Evolutionary conservation across 2,329 filamentous ascomycete genomes (phyloP).

Genomic region (Apiospora malaysiana): DNA sequence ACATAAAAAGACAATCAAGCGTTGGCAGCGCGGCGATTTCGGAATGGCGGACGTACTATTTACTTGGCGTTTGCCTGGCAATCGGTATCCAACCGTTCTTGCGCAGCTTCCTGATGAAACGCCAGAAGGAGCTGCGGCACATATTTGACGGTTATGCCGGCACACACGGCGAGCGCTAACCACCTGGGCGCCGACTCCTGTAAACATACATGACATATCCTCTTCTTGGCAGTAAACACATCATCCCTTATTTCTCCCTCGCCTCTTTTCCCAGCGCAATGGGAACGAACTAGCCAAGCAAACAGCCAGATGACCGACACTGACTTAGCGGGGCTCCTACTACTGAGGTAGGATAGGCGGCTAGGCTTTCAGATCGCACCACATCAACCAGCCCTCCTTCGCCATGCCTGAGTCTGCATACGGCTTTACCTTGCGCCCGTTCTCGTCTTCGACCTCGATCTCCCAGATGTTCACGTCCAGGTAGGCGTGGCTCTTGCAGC

Average conservation of each 20-base stretch:
- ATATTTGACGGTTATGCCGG: slow-evolving; percentile 3
- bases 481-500: slow-evolving; percentile 12
- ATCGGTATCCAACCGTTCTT: not conserved
- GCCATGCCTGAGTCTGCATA: slow-evolving; percentile 13
- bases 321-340: not conserved
- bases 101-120: not conserved
- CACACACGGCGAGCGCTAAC: not conserved
- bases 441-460: slow-evolving; percentile 23
- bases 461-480: slow-evolving; percentile 13
- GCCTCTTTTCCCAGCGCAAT: not conserved
- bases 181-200: not conserved
- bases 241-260: not conserved
- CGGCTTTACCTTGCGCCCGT: slow-evolving; percentile 14
- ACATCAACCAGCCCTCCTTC: slow-evolving; percentile 22
- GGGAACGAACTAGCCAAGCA: not conserved
- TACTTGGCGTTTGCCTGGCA: not conserved
- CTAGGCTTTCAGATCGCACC: slow-evolving; percentile 20
- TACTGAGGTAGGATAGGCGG: too few relatives aligned
- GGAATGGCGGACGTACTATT: not conserved
- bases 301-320: not conserved
- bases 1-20: not conserved
- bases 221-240: not conserved
- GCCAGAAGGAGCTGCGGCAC: not conserved
- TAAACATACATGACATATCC: not conserved
- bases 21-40: not conserved